phyloP scores from a whole-genome alignment of 495 filamentous ascomycete genomes.

The Parachaetomium inaequale region DNA sequence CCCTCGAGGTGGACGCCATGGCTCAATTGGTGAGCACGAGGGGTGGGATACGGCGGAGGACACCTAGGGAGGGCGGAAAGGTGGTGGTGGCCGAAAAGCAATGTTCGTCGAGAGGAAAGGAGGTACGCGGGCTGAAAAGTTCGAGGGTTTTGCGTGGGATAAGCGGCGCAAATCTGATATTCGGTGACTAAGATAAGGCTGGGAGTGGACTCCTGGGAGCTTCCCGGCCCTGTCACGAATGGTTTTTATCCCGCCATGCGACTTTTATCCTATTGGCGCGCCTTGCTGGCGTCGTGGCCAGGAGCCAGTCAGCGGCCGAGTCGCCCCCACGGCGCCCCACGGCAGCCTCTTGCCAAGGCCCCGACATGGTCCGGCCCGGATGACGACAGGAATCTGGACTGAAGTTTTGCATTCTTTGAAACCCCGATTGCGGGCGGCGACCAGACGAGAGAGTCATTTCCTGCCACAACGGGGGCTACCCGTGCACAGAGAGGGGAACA shows the following conservation, averaged over 20 bases:
- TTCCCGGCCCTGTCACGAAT: slow-evolving; percentile 11
- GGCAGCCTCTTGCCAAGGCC: slow-evolving; percentile 7
- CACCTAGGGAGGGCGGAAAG: not conserved
- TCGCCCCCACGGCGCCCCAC: slow-evolving; percentile 15
- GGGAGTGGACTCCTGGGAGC: slow-evolving; percentile 10
- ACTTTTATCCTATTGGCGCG: slow-evolving; percentile 21
- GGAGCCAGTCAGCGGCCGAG: slow-evolving; percentile 8
- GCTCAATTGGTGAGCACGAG: slow-evolving; percentile 30
- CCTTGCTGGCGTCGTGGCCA: not conserved
- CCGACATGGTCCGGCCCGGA: not conserved
- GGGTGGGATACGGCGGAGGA: slow-evolving; percentile 1
- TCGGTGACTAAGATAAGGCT: slow-evolving; percentile 21
- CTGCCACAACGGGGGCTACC: not conserved
- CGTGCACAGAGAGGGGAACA: not conserved
- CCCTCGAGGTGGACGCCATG: slow-evolving; percentile 36
- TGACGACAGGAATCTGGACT: slow-evolving; percentile 17
- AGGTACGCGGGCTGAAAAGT: not conserved
- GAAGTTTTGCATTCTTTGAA: slow-evolving; percentile 5
- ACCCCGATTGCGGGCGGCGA: not conserved
- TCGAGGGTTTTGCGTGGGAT: slow-evolving; percentile 7
- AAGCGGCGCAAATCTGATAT: slow-evolving; percentile 18
- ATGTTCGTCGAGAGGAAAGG: not conserved
- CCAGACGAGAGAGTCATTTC: slow-evolving; percentile 17
- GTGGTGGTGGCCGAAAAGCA: not conserved
- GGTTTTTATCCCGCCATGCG: slow-evolving; percentile 13